These are phyloP conservation scores for Schizochytrium sp. DNA, from an alignment of 108 stramenopile genomes.

Conservation along the genomic window DNA sequence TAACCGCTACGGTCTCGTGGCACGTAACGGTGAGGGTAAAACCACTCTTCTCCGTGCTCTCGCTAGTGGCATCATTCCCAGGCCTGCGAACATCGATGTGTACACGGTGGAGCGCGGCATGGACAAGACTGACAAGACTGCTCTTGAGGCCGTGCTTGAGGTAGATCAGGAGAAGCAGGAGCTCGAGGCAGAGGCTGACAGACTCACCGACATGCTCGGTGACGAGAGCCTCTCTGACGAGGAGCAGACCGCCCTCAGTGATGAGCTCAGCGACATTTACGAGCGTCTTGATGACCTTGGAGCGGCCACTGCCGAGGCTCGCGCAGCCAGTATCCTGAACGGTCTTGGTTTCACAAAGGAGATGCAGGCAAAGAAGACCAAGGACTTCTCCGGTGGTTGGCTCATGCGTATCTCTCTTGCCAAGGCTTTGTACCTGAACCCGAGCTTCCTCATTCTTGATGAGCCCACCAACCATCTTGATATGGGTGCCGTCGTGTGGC, in stretches of 20 bases:
- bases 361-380: slow-evolving; percentile 92
- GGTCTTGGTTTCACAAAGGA: slow-evolving; percentile 94
- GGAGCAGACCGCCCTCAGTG: slow-evolving; percentile 80
- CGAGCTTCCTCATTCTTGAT: slow-evolving; percentile 91
- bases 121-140: slow-evolving; percentile 90
- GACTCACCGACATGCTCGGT: slow-evolving; percentile 85
- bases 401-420: slow-evolving; percentile 97
- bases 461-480: slow-evolving; percentile 88
- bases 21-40: slow-evolving; percentile 83
- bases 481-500: slow-evolving; percentile 99
- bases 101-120: slow-evolving; percentile 95
- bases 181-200: slow-evolving; percentile 90
- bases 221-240: slow-evolving; percentile 86
- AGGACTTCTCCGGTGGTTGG: slow-evolving; percentile 98
- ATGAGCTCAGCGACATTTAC: slow-evolving; percentile 86
- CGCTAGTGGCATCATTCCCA: slow-evolving; percentile 92
- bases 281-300: slow-evolving; percentile 95
- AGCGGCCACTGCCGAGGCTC: slow-evolving; percentile 93
- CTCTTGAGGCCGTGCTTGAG: slow-evolving; percentile 95
- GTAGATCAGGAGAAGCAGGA: slow-evolving; percentile 91
- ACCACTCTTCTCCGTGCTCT: slow-evolving; percentile 90
- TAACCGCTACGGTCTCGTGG: slow-evolving; percentile 89
- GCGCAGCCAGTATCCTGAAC: slow-evolving; percentile 92
- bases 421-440: slow-evolving; percentile 93
- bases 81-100: slow-evolving; percentile 93